phyloP scores from a whole-genome alignment of 2,329 filamentous ascomycete species.

The Aspergillus flavus region DNA sequence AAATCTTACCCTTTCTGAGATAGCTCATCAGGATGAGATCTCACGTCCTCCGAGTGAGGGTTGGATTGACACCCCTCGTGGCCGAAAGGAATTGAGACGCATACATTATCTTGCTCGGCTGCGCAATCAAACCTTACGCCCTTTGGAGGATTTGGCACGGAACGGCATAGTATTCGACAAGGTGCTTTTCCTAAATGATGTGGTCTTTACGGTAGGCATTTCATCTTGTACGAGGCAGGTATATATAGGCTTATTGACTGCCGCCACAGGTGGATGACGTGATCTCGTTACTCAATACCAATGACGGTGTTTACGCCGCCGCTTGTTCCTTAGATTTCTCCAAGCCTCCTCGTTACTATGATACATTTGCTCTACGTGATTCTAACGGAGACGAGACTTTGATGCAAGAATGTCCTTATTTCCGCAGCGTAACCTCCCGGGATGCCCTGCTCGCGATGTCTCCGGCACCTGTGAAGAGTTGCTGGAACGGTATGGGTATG shows the following conservation, averaged over 20 bases:
- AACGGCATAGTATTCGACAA: no score
- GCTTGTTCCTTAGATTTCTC: no score
- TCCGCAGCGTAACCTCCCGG: slow-evolving; percentile 47
- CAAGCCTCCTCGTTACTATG: no score
- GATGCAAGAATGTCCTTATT: slow-evolving; percentile 8
- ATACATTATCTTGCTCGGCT: slow-evolving; percentile 69
- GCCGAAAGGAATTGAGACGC: slow-evolving; percentile 56
- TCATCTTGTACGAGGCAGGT: no score
- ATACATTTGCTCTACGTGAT: slow-evolving; percentile 64
- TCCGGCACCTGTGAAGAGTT: no score
- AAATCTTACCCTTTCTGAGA: background rate
- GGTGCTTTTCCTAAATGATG: no score
- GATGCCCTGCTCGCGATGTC: slow-evolving; percentile 5
- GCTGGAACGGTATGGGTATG: no score
- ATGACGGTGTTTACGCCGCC: no score
- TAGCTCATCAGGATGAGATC: background rate
- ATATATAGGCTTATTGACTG: no score
- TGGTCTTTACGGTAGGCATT: no score
- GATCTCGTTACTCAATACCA: no score
- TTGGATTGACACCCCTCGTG: background rate
- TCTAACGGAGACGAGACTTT: slow-evolving; percentile 59
- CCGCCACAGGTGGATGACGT: no score
- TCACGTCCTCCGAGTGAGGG: background rate
- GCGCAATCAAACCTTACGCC: slow-evolving; percentile 64
- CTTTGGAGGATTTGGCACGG: slow-evolving; percentile 53